These are phyloP conservation scores for Alisma plantagoaquatica DNA, from an alignment of 106 monocot genomes.

Conservation along the genomic window DNA sequence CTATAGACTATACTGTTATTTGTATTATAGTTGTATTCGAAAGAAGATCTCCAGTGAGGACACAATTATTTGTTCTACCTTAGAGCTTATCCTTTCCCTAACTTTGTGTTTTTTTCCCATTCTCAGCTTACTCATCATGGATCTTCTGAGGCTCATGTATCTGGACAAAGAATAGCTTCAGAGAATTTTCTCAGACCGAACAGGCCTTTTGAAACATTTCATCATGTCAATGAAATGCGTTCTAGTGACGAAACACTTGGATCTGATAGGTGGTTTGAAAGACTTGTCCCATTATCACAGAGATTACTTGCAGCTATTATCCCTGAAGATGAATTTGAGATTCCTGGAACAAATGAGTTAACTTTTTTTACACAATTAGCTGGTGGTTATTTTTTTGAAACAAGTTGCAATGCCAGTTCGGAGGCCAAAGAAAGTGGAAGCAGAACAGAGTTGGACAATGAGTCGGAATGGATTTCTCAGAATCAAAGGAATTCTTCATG, in stretches of 20 bases:
- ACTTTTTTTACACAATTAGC: slow-evolving; percentile 19
- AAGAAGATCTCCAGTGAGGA: no score
- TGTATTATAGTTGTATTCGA: no score
- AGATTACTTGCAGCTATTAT: slow-evolving; percentile 85
- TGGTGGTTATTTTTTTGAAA: slow-evolving; percentile 20
- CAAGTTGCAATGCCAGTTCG: slow-evolving; percentile 15
- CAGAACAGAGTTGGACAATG: slow-evolving; percentile 16
- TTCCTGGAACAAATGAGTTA: no score
- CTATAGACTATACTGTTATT: no score
- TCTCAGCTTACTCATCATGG: slow-evolving; percentile 16
- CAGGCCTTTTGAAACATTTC: slow-evolving; percentile 5
- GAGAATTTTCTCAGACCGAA: no score
- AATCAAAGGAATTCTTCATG: slow-evolving; percentile 21
- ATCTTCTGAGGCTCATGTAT: slow-evolving; percentile 8
- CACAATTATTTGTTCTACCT: no score
- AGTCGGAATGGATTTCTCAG: slow-evolving; percentile 21
- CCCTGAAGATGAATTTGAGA: slow-evolving; percentile 40
- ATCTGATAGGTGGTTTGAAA: slow-evolving; percentile 41
- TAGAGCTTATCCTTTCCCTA: no score
- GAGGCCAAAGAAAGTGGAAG: slow-evolving; percentile 13
- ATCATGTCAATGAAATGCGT: slow-evolving; percentile 12
- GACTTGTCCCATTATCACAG: slow-evolving; percentile 70
- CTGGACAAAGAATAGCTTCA: slow-evolving; percentile 6
- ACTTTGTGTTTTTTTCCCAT: no score
- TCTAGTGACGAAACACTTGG: slow-evolving; percentile 19